Evolutionary conservation across 1,284 basidiomycete species (phyloP), one percentile per base, ranked within the genome.

Genomic region (Ustilago loliicola): DNA sequence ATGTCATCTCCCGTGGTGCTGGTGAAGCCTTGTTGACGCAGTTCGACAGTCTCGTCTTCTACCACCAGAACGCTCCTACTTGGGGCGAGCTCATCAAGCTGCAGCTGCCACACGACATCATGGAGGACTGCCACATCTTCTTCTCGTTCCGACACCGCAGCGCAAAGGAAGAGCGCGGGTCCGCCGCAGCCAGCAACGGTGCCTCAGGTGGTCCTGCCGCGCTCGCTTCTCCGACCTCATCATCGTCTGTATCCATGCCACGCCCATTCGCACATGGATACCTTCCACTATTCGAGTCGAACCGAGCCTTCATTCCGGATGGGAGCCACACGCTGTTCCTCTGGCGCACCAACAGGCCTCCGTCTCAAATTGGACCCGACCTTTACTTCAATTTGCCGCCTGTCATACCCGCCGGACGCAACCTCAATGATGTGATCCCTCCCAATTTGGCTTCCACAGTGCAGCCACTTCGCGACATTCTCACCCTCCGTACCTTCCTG

Each of bases 31-130:
- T 90, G 7, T 89, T 94, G 65, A 91, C 92, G 0, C 91, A 92
- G 63, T 98, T 94, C 87, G 90, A 95, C 85, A 96, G 94, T 11
- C 92, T 95, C 88, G 93, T 98, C 25, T 83, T 82, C 61, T 82
- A 82, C 58, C 82, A 82, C 40, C 81, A 84, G 53, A 83, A 83
- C 42, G 72, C 79, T n/a, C 94, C 94, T 3, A 96, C 94, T 0
- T 98, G 93, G 87, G 94, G 94, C 47, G 96, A 98, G 87, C 90
- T 98, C 48, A 90, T 98, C 88, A 98, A 98, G 87, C 88, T 99
- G 21, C 90, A 86, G 51, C 87, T 98, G 6, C 93, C 94, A 10
- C 88, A 90, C 32, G 89, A 91, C 6, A 90, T 90, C 8, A 89
- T 92, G 56, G 91, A 92, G 27, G 90, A 91, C 56, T 96, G 93